Percentiles rank a stretch among this genome's conserved stretches.
These are phyloP conservation scores for Magnusiomyces suaveolens DNA, from an alignment of 1,139 yeast genomes.

Conservation along the genomic window DNA sequence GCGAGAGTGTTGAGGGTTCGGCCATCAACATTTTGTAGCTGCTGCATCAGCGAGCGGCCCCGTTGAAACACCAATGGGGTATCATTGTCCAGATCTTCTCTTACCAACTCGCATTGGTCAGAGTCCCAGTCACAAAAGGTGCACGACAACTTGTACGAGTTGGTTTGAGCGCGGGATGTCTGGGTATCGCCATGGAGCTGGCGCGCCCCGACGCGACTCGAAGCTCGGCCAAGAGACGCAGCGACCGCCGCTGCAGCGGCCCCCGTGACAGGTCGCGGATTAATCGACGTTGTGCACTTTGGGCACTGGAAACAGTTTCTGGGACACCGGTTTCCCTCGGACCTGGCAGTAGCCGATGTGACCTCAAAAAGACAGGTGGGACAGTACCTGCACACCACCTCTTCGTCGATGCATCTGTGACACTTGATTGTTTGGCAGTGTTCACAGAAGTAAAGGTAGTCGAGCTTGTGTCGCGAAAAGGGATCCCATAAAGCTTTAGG, in stretches of 20 bases:
- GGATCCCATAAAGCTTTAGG: conserved; percentile 13
- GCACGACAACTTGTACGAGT: conserved; percentile 17
- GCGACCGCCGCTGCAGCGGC: neutral
- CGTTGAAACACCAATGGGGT: neutral
- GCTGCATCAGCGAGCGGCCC: neutral
- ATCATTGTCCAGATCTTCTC: conserved; percentile 3
- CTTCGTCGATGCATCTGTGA: conserved; percentile 23
- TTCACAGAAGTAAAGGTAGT: conserved; percentile 24
- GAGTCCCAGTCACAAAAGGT: conserved; percentile 22
- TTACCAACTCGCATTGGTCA: neutral
- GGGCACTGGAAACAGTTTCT: conserved; percentile 27
- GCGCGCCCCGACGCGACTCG: neutral
- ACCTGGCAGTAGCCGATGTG: conserved; percentile 21
- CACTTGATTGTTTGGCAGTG: conserved; percentile 22
- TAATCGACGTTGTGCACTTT: conserved; percentile 16
- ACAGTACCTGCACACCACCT: conserved; percentile 23
- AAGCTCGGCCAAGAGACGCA: neutral
- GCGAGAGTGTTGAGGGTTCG: conserved; percentile 1
- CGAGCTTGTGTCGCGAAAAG: conserved; percentile 11
- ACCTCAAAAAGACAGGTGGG: conserved; percentile 26
- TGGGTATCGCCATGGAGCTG: neutral
- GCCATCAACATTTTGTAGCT: neutral
- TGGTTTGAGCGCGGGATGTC: conserved; percentile 2
- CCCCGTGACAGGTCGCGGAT: conserved; percentile 6
- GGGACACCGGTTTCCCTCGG: conserved; percentile 21